Percentiles rank a stretch among this genome's conserved stretches.
Evolutionary conservation across 805 yeast species (phyloP).

Genomic region (Spencermartinsiella europaea): DNA sequence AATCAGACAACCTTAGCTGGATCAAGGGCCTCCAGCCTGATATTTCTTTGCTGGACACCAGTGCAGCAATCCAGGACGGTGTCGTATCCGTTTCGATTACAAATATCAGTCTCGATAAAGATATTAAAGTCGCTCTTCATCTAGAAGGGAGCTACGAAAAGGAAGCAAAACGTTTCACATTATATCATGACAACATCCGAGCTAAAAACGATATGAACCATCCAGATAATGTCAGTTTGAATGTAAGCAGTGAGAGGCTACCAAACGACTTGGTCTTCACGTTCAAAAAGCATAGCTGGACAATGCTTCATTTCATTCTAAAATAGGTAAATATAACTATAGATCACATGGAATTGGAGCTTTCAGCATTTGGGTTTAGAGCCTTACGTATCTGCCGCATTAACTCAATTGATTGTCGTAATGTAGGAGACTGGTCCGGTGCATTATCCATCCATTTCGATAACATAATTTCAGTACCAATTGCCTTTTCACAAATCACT

Average conservation of each 20-base stretch:
- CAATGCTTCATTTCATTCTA: constrained; percentile 3
- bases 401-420: too few relatives aligned
- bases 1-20: constrained; percentile 23
- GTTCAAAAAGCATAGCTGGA: constrained; percentile 12
- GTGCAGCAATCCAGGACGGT: constrained; percentile 26
- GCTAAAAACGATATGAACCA: constrained; percentile 30
- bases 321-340: too few relatives aligned
- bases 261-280: not conserved
- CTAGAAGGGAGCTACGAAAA: constrained; percentile 18
- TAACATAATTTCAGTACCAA: too few relatives aligned
- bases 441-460: too few relatives aligned
- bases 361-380: too few relatives aligned
- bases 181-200: constrained; percentile 30
- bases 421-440: too few relatives aligned
- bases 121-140: constrained; percentile 23
- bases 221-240: constrained; percentile 22
- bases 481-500: too few relatives aligned
- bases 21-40: constrained; percentile 18
- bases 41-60: constrained; percentile 28
- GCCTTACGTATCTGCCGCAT: too few relatives aligned
- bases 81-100: constrained; percentile 30
- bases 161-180: constrained; percentile 21
- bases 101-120: constrained; percentile 27
- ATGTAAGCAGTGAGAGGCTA: constrained; percentile 11
- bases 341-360: too few relatives aligned